Evolutionary conservation across 2,329 filamentous ascomycete species (phyloP).

Genomic region (Trichoderma arundinaceum): DNA sequence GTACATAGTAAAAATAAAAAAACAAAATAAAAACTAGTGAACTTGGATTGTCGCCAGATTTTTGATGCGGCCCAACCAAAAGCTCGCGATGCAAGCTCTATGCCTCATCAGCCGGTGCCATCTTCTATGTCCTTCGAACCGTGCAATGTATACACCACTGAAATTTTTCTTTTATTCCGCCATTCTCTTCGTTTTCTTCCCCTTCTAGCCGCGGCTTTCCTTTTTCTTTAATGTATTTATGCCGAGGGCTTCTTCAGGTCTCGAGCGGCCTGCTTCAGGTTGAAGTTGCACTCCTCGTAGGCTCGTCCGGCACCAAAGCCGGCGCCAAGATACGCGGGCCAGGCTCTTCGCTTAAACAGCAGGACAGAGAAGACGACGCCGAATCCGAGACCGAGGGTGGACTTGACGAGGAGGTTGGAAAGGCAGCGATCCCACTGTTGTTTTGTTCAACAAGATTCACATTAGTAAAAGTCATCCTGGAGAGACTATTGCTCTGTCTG

Average conservation of each 20-base stretch:
- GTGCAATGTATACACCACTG: constrained; percentile 16
- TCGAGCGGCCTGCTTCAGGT: constrained; percentile 65
- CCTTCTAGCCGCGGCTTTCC: constrained; percentile 9
- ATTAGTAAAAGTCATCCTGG: constrained; percentile 33
- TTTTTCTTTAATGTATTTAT: constrained; percentile 38
- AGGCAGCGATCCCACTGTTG: constrained; percentile 97
- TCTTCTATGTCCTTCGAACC: constrained; percentile 34
- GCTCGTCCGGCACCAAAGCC: constrained; percentile 96
- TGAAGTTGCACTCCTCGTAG: constrained; percentile 97
- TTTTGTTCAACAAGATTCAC: neutral
- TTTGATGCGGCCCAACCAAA: constrained; percentile 17
- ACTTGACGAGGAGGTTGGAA: constrained; percentile 96
- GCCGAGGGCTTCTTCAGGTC: constrained; percentile 60
- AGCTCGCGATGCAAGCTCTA: constrained; percentile 32
- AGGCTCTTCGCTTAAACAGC: constrained; percentile 95
- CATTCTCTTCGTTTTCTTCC: neutral
- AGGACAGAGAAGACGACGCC: constrained; percentile 98
- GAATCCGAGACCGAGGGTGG: constrained; percentile 92
- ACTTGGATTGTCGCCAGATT: constrained; percentile 34
- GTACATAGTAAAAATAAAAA: constrained; percentile 41
- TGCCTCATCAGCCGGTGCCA: constrained; percentile 28
- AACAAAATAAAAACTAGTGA: constrained; percentile 38
- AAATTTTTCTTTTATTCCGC: neutral
- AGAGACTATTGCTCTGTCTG: constrained; percentile 29
- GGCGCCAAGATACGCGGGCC: constrained; percentile 93